A percentile compares a stretch with the other conserved stretches of the same genome.
phyloP scores from a whole-genome alignment of 169 alveolate genomes.

The Theileria annulata region DNA sequence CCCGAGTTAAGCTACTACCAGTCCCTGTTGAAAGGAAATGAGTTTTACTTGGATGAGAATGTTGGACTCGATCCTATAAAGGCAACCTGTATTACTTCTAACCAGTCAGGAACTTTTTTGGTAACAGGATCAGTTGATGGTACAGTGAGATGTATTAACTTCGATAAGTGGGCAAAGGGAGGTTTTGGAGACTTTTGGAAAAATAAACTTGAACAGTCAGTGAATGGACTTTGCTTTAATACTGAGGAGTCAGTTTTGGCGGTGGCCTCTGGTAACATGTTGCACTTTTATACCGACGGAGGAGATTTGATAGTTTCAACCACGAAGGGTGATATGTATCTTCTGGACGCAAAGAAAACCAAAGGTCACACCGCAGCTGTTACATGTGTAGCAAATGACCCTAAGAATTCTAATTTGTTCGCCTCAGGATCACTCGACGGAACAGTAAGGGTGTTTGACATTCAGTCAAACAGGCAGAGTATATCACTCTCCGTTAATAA shows the following conservation, averaged over 20 bases:
- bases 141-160: slow-evolving; percentile 50
- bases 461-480: slow-evolving; percentile 54
- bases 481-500: slow-evolving; percentile 52
- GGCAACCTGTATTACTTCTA: slow-evolving; percentile 28
- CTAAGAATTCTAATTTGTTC: slow-evolving; percentile 50
- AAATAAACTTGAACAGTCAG: slow-evolving; percentile 45
- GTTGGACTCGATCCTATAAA: slow-evolving; percentile 42
- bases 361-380: slow-evolving; percentile 73
- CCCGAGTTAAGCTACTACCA: slow-evolving; percentile 10
- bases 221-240: slow-evolving; percentile 37
- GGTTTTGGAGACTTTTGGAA: slow-evolving; percentile 65
- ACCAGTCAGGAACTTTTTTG: slow-evolving; percentile 40
- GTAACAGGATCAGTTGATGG: slow-evolving; percentile 57
- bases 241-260: slow-evolving; percentile 54
- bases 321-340: slow-evolving; percentile 77
- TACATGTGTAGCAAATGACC: slow-evolving; percentile 67
- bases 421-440: slow-evolving; percentile 73
- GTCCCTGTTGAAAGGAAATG: slow-evolving; percentile 28
- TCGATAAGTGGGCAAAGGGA: slow-evolving; percentile 64
- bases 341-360: slow-evolving; percentile 71
- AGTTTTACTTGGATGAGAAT: slow-evolving; percentile 42
- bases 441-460: slow-evolving; percentile 70
- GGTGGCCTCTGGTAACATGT: slow-evolving; percentile 47
- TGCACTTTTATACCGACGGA: slow-evolving; percentile 58
- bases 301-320: slow-evolving; percentile 68